Percentiles rank a stretch among this genome's conserved stretches.
Evolutionary conservation across 2,329 filamentous ascomycete species (phyloP).

Genomic region (Penicillium sp.): DNA sequence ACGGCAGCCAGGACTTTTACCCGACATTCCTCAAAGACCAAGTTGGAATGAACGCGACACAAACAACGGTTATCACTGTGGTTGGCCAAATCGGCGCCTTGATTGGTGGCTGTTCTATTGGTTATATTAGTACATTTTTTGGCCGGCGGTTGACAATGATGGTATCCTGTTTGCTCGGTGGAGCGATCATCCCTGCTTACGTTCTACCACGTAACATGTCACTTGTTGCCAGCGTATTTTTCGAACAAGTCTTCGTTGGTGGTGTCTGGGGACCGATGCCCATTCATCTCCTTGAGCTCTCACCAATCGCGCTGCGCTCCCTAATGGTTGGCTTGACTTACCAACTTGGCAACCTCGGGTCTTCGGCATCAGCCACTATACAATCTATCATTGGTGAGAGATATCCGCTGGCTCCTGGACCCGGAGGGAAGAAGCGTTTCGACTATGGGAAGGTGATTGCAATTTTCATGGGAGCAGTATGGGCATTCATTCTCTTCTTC

Average conservation of each 20-base stretch:
- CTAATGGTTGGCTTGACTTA: conserved; percentile 43
- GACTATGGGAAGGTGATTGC: conserved; percentile 48
- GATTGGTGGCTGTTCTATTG: conserved; percentile 38
- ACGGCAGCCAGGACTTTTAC: conserved; percentile 46
- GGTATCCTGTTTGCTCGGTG: conserved; percentile 36
- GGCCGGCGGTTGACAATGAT: conserved; percentile 44
- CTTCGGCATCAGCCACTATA: conserved; percentile 49
- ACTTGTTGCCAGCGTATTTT: conserved; percentile 40
- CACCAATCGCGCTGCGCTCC: conserved; percentile 38
- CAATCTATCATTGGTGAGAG: conserved; percentile 47
- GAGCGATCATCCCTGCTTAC: conserved; percentile 41
- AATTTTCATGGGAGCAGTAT: conserved; percentile 34
- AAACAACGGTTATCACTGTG: conserved; percentile 40
- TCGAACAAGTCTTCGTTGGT: conserved; percentile 44
- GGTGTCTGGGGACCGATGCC: conserved; percentile 46
- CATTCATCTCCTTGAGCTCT: conserved; percentile 43
- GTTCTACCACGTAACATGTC: conserved; percentile 34
- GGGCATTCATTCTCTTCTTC: conserved; percentile 38
- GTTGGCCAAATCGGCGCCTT: conserved; percentile 41
- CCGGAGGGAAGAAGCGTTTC: conserved; percentile 39
- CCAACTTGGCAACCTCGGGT: conserved; percentile 46
- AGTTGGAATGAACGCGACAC: conserved; percentile 30
- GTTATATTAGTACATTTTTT: conserved; percentile 41
- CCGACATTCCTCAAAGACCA: conserved; percentile 47
- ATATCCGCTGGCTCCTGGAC: conserved; percentile 41